Conservation (phyloP, 2,329 filamentous ascomycete species). For the Cordyceps cicadae region DNA sequence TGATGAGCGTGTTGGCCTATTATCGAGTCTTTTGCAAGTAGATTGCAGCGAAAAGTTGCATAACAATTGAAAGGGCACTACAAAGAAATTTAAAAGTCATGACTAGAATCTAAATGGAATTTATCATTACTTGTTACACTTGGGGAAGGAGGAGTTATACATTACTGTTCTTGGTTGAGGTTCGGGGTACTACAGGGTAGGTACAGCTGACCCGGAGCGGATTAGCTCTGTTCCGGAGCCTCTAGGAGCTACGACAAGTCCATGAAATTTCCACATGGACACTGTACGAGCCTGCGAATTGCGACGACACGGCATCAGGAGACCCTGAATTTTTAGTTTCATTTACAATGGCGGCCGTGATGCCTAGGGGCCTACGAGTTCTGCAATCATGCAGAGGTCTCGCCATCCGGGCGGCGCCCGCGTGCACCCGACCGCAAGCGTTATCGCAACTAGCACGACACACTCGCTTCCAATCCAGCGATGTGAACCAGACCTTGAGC, state of each 20-base stretch:
- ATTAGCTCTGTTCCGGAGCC: conserved; percentile 6
- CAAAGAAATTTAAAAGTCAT: too few relatives aligned
- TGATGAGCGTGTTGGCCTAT: too few relatives aligned
- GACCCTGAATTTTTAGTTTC: not conserved
- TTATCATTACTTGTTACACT: too few relatives aligned
- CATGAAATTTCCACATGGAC: conserved; percentile 4
- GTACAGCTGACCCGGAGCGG: not conserved
- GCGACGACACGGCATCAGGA: not conserved
- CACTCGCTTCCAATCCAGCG: conserved; percentile 24
- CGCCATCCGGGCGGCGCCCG: conserved; percentile 10
- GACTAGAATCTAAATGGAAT: too few relatives aligned
- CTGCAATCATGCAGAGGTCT: conserved; percentile 23
- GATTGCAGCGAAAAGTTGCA: too few relatives aligned
- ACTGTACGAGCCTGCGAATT: not conserved
- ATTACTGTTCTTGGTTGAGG: too few relatives aligned
- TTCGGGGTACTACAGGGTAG: not conserved
- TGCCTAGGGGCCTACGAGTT: conserved; percentile 5
- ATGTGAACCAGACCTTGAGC: conserved; percentile 22
- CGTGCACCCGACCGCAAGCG: not conserved
- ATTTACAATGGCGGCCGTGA: conserved; percentile 4
- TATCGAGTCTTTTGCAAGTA: too few relatives aligned
- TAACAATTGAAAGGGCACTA: too few relatives aligned
- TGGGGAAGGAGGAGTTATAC: too few relatives aligned
- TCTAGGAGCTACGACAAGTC: not conserved
- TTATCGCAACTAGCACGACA: not conserved